Conservation (phyloP, 116 monocot genomes). For the Dioscorea cayenensis region DNA sequence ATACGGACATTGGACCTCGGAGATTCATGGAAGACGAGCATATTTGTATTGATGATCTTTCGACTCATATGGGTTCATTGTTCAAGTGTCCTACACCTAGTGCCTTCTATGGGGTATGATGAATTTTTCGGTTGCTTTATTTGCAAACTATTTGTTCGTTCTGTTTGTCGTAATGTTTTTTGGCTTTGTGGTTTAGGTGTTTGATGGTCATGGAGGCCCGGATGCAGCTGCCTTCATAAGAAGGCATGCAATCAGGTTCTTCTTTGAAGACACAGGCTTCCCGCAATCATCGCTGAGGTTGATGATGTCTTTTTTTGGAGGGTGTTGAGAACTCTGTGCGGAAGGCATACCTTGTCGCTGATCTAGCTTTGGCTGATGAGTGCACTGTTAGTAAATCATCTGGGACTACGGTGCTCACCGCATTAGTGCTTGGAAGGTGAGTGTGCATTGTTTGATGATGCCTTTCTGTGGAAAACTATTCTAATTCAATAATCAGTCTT, state of each 20-base stretch:
- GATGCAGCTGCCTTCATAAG: conserved; percentile 65
- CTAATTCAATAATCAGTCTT: too few relatives aligned
- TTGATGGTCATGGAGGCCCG: conserved; percentile 83
- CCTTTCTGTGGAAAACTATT: neutral
- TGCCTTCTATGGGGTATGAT: conserved; percentile 47
- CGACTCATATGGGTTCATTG: conserved; percentile 22
- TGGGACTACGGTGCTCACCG: conserved; percentile 66
- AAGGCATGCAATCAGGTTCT: conserved; percentile 44
- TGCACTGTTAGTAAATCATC: conserved; percentile 37
- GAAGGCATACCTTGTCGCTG: conserved; percentile 53
- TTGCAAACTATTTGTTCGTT: neutral
- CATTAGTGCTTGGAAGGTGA: conserved; percentile 61
- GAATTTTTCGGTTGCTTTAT: neutral
- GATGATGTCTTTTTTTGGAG: conserved; percentile 37
- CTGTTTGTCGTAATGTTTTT: neutral
- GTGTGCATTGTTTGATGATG: neutral
- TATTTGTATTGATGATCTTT: conserved; percentile 60
- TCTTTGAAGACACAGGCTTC: conserved; percentile 63
- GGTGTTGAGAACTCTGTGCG: conserved; percentile 38
- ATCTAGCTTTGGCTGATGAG: conserved; percentile 58
- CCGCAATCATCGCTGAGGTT: conserved; percentile 38
- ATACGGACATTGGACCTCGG: conserved; percentile 55
- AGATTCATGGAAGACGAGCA: conserved; percentile 79
- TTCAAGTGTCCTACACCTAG: conserved; percentile 29
- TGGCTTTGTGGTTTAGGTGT: conserved; percentile 31